Evolutionary conservation across 306 rosid species (phyloP), one percentile per base, ranked within the genome.

Genomic region (Prosopis cineraria): DNA sequence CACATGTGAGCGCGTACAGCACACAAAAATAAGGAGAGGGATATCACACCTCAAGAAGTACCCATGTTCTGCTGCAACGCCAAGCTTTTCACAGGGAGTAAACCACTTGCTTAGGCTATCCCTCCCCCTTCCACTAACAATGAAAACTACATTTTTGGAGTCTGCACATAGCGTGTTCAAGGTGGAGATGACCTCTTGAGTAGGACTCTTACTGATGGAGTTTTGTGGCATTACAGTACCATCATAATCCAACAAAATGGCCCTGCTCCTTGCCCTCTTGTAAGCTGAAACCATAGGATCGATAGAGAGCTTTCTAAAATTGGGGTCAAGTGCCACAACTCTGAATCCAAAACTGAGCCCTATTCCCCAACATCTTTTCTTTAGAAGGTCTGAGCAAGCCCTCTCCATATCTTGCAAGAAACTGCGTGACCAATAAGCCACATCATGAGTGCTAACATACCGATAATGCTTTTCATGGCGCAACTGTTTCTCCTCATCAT

Each of bases 61-160:
- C 58, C 97, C 94, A 82, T 91, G 94, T 82, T 91, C 93, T 22
- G 97, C 97, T 1, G 97, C 97, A 79, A 90, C 85, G 84, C 97
- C 93, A 76, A 91, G 91, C 48, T 84, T 90, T 84, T 76, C 53
- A 79, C 91, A 90, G 14, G 94, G 87, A 70, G 80, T 45, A 80
- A 91, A 91, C 97, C 97, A 91, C 31, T 86, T 78, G 81, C 81
- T 85, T 82, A 91, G 81, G 89, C 91, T 88, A 48, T 55, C 78
- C 83, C 84, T 90, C 44, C 91, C 94, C 80, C 94, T 84, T 70
- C 97, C 97, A 78, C 94, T 91, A 73, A 91, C 93, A 75, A 91
- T 89, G 87, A 91, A 91, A 84, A 91, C 97, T 44, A 81, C 84
- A 77, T 90, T 91, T 80, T 84, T 90, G 68, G 86, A 45, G 80